Evolutionary conservation across 2,329 filamentous ascomycete species (phyloP), one percentile per base, ranked within the genome.

Genomic region (Zalaria sp.): DNA sequence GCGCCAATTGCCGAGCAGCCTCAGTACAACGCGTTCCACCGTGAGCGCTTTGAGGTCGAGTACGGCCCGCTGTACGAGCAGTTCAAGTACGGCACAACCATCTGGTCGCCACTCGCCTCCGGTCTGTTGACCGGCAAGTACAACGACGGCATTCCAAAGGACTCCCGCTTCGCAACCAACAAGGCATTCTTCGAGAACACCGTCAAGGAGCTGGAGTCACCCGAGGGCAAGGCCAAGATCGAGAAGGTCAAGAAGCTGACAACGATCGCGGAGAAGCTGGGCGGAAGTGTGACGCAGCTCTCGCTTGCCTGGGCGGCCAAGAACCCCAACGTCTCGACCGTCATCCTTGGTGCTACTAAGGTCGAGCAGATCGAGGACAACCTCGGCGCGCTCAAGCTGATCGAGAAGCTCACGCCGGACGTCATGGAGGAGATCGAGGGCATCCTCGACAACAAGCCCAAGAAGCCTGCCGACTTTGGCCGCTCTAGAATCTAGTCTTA

Each of bases 81-180:
- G 52, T 72, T 68, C 63, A 59, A 70, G 46, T 73, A 73, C 51
- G 74, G 74, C 37, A 74, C 73, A 34, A 72, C 67, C 39, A 69
- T 70, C 55, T 75, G 70, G 68, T 67, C 61, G 25, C 72, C 74
- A 18, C 63, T 77, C 6, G 71, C 68, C 37, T 70, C 64, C 27
- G 75, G 75, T 43, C 58, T 79, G 34, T 57, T 79, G 41, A 77
- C 72, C 5, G 75, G 75, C 52, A 79, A 79, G 60, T 79, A 79
- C 66, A 77, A 77, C 57, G 66, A 77, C 47, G 74, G 73, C 41
- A 73, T 78, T 42, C 73, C 74, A 10, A 67, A 73, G 50, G 73
- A 69, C 52, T 77, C 72, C 34, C 72, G 76, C 31, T 77, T 77
- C 50, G 71, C 71, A 42, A 72, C 64, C 49, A 73, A 75, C 59